Conservation (phyloP, 2,329 filamentous ascomycete genomes). For the Diplodia seriata region DNA sequence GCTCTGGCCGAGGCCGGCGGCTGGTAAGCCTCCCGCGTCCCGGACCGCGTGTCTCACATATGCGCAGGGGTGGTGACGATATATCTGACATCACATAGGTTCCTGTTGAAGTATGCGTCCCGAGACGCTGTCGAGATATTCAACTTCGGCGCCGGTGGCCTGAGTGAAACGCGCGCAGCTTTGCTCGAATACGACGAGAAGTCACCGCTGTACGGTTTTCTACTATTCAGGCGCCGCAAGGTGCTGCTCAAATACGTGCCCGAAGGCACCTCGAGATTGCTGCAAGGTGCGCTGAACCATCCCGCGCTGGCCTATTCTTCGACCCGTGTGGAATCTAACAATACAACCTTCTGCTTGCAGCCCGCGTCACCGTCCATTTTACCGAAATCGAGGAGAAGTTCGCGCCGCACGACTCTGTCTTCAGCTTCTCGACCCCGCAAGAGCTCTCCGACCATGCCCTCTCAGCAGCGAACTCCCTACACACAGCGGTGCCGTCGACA, state of each 20-base stretch:
- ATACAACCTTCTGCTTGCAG: conserved; percentile 55
- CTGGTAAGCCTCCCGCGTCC: conserved; percentile 71
- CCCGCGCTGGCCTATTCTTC: neutral
- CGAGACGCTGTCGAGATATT: conserved; percentile 87
- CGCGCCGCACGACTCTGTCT: conserved; percentile 83
- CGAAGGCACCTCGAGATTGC: conserved; percentile 84
- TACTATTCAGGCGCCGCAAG: conserved; percentile 87
- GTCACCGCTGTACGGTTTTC: conserved; percentile 88
- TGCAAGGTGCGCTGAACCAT: conserved; percentile 74
- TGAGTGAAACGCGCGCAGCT: conserved; percentile 79
- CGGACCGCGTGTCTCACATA: conserved; percentile 22
- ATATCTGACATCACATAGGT: conserved; percentile 64
- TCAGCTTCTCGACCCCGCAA: conserved; percentile 75
- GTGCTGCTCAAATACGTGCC: conserved; percentile 93
- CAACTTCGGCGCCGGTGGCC: conserved; percentile 77
- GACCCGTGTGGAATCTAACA: conserved; percentile 2
- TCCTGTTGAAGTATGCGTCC: conserved; percentile 87
- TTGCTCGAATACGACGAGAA: conserved; percentile 81
- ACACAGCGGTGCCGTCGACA: conserved; percentile 84
- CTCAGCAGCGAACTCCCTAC: conserved; percentile 85
- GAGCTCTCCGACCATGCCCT: conserved; percentile 88
- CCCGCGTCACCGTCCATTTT: conserved; percentile 77
- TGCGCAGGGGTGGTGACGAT: conserved; percentile 32
- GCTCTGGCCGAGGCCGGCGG: conserved; percentile 84
- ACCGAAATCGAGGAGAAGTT: conserved; percentile 70